Conservation (phyloP, 1,139 yeast genomes). For the Hansenula sp. region DNA sequence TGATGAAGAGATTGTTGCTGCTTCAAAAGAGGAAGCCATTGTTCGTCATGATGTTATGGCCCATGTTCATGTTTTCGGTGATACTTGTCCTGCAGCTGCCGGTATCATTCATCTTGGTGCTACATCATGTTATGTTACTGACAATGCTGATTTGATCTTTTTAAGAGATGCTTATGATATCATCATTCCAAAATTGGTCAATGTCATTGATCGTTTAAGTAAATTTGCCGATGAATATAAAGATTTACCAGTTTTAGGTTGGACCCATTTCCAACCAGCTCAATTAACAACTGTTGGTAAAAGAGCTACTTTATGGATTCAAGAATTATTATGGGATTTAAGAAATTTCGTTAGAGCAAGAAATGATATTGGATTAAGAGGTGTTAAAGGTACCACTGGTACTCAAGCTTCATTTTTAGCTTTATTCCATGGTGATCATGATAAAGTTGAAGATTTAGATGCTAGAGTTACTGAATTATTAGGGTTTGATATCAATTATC, state of each 20-base stretch:
- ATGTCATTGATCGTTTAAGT: constrained; percentile 87
- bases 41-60: constrained; percentile 99
- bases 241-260: constrained; percentile 95
- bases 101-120: constrained; percentile 99
- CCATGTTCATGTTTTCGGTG: constrained; percentile 93
- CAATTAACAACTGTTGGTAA: constrained; percentile 98
- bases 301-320: constrained; percentile 97
- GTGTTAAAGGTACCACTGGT: constrained; percentile 99
- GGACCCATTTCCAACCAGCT: constrained; percentile 99
- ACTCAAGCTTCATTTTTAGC: constrained; percentile 96
- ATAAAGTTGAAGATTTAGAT: constrained; percentile 89
- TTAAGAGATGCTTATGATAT: constrained; percentile 93
- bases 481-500: constrained; percentile 93
- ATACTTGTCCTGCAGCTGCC: constrained; percentile 91
- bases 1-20: constrained; percentile 87
- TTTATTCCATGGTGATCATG: constrained; percentile 94
- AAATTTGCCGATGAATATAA: constrained; percentile 88
- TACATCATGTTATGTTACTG: constrained; percentile 96
- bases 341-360: constrained; percentile 95
- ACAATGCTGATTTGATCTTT: constrained; percentile 95
- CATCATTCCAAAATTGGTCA: constrained; percentile 89
- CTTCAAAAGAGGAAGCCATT: constrained; percentile 91
- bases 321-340: constrained; percentile 96
- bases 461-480: constrained; percentile 87
- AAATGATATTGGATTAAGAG: constrained; percentile 93